Evolutionary conservation across 345 rosid species (phyloP), one percentile per base, ranked within the genome.

Genomic region (Corymbia maculata): DNA sequence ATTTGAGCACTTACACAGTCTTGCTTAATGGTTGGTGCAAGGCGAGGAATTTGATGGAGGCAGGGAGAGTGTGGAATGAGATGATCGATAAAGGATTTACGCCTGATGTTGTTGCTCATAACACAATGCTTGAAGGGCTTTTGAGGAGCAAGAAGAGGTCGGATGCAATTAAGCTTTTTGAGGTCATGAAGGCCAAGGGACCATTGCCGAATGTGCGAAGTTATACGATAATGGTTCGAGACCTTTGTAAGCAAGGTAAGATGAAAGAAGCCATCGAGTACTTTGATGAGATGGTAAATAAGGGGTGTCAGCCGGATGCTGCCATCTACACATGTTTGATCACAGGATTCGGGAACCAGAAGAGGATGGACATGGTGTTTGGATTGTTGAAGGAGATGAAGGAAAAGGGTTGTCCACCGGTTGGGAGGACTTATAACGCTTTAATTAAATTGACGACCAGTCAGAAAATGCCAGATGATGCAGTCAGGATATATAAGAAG

Each of bases 261-360:
- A 94, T 96, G 99, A 92, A 92, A 85, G 93, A 95, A 85, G 99
- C 99, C 1, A 84, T 93, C 45, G 97, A 91, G 84, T 97, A 93
- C 89, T 94, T 97, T n/a, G 91, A 95, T n/a, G 95, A 94, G 87
- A 96, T 98, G 99, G 86, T 92, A 85, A 93, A 92, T 90, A 92
- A 92, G 4, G 97, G 97, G 22, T 91, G 91, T 87, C 80, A 51
- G 51, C 96, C 97, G 0, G 99, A 97, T 92, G 94, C 92, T 88
- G 97, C 95, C 36, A 93, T 95, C 85, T 96, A 97, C 92, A 97
- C 99, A 1, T 95, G 98, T 92, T 88, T 98, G 93, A 94, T 98
- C 88, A 94, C 97, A 0, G 98, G 99, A 36, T 97, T 94, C 50
- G 99, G 99, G 86, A 93, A 89, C 59, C 95, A 86, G 91, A 95